phyloP scores from a whole-genome alignment of 257 asterid species.

The Solanum bulbocastanum region DNA sequence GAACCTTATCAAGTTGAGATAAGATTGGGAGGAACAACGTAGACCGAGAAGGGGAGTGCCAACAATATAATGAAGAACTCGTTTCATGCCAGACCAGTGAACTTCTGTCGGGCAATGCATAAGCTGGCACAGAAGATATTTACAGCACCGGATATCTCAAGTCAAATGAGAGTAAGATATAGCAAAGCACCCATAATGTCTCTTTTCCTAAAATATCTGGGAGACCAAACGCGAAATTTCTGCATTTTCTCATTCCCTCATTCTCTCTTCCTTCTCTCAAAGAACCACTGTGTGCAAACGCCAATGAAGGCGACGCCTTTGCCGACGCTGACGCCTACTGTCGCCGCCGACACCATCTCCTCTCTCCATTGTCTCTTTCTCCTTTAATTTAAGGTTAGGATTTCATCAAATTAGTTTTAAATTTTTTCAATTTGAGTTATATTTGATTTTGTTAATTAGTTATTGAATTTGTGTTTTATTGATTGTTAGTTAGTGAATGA shows the following conservation, averaged over 20 bases:
- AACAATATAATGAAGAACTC: neutral
- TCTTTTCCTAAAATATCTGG: too few relatives aligned
- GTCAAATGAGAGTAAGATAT: neutral
- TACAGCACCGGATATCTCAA: neutral
- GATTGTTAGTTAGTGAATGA: too few relatives aligned
- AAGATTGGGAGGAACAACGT: neutral
- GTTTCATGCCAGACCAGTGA: too few relatives aligned
- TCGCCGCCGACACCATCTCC: neutral
- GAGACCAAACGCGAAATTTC: too few relatives aligned
- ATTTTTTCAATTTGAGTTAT: neutral
- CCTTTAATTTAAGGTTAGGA: neutral
- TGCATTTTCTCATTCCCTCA: too few relatives aligned
- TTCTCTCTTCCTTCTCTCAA: neutral
- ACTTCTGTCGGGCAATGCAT: neutral
- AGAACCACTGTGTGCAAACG: neutral
- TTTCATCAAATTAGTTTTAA: neutral
- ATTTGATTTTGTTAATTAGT: neutral
- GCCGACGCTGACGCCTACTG: too few relatives aligned
- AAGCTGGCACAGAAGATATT: neutral
- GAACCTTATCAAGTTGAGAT: neutral
- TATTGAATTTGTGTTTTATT: too few relatives aligned
- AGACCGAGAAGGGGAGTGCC: neutral
- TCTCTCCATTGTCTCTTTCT: neutral
- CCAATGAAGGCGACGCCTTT: too few relatives aligned
- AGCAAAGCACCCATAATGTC: neutral